Base-by-base conservation (phyloP, 179 eudicot species). In the Beta macrorhiza region DNA sequence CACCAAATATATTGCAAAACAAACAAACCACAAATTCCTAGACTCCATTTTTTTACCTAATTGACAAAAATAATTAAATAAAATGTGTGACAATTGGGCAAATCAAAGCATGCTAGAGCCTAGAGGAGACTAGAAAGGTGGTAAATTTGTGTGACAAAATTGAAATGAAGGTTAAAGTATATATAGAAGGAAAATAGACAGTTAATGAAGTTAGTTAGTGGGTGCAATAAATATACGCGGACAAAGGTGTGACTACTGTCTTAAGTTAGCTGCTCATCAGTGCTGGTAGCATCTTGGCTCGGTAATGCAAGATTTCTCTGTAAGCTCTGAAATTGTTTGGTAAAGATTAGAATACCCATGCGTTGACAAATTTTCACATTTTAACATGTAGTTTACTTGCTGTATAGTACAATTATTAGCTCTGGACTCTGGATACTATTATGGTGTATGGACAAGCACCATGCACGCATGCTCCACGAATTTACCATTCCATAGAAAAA, bases 191-290 rank as follows among this genome's bases (percentile, higher is more conserved):
- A 47, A 19, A 37, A 70, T 62, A 37, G 65, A 67, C 65, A 83
- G 85, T 84, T 72, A 87, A 86, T 89, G 83, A 52, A 72, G 89
- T 81, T 89, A 20, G 92, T 75, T 89, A 76, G 89, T n/a, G 3
- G 82, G 80, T 84, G 87, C 89, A 89, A 87, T 91, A 29, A 91
- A 44, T 89, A 81, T 84, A 91, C 89, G 89, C 88, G 89, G 89
- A 86, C 73, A 79, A 53, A 20, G 58, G 70, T 81, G 80, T 76
- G 84, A 76, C 42, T 69, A 15, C 55, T 22, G 58, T 61, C 9
- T 13, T 74, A 17, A 11, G 32, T 61, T 13, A 7, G 22, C 64
- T 22, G 77, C 2, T 53, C 11, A 56, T 53, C 47, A 74, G 63
- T 53, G 19, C 49, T 74, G 77, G 45, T 77, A 53, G 67, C 52